phyloP scores from a whole-genome alignment of 495 filamentous ascomycete genomes.

The Astrothelium macrocarpum region DNA sequence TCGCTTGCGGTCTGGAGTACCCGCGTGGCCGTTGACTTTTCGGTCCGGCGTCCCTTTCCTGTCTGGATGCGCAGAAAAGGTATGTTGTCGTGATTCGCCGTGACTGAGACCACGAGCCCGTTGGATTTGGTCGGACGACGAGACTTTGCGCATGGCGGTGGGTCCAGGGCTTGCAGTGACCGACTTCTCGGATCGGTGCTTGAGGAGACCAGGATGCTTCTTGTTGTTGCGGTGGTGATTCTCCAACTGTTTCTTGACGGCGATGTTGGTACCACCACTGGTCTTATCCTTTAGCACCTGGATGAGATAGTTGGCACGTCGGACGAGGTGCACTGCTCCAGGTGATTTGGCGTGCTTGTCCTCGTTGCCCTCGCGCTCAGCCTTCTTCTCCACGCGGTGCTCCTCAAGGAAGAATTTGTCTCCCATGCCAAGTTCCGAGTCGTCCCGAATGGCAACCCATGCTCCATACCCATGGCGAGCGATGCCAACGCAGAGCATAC shows the following conservation, averaged over 20 bases:
- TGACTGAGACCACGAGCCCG: neutral
- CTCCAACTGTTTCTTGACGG: conserved; percentile 71
- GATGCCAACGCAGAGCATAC: conserved; percentile 93
- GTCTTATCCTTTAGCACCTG: conserved; percentile 75
- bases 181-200: conserved; percentile 21
- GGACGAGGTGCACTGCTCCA: conserved; percentile 90
- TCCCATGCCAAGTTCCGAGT: conserved; percentile 70
- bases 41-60: neutral
- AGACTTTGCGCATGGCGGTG: conserved; percentile 20
- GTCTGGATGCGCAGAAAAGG: neutral
- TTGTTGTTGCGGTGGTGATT: conserved; percentile 71
- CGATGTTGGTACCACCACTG: conserved; percentile 53
- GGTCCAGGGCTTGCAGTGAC: conserved; percentile 16
- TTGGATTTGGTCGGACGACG: neutral
- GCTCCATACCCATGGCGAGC: conserved; percentile 87
- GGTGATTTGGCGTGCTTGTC: conserved; percentile 78
- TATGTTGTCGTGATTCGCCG: neutral
- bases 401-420: conserved; percentile 98
- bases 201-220: conserved; percentile 19
- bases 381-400: conserved; percentile 94
- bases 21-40: neutral
- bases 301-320: conserved; percentile 86
- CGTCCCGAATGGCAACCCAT: conserved; percentile 87
- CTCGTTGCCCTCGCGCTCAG: conserved; percentile 59
- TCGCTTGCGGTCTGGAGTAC: conserved; percentile 2